A percentile compares a stretch with the other conserved stretches of the same genome.
Conservation (phyloP, 1,284 basidiomycete genomes). For the Malassezia psittaci region DNA sequence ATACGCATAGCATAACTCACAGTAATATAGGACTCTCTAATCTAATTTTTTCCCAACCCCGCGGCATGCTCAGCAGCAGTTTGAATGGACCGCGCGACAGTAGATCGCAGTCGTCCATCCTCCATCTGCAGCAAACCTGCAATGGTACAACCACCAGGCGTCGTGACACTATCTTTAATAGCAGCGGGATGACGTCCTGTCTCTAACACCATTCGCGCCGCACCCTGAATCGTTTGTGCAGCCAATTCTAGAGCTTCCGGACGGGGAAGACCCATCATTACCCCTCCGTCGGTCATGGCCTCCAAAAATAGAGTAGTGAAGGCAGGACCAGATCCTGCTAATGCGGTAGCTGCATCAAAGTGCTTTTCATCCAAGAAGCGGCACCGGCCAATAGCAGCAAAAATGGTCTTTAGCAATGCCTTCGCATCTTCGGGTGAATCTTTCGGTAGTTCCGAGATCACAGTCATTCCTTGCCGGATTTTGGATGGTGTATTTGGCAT, state of each 20-base stretch:
- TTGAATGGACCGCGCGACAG: constrained; percentile 90
- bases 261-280: constrained; percentile 98
- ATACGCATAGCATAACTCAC: no score
- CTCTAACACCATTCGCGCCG: constrained; percentile 88
- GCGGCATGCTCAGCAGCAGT: constrained; percentile 48
- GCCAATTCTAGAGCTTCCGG: constrained; percentile 88
- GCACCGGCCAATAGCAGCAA: constrained; percentile 38
- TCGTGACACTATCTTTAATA: constrained; percentile 94
- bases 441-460: constrained; percentile 22
- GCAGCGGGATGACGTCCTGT: constrained; percentile 82
- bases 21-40: not conserved
- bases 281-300: constrained; percentile 96
- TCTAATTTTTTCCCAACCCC: constrained; percentile 34
- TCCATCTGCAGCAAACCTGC: constrained; percentile 89
- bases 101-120: constrained; percentile 84
- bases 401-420: constrained; percentile 35
- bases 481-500: constrained; percentile 99
- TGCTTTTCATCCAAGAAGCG: constrained; percentile 51
- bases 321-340: constrained; percentile 90
- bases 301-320: constrained; percentile 95
- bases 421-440: constrained; percentile 23
- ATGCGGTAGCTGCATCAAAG: constrained; percentile 94
- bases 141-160: constrained; percentile 96
- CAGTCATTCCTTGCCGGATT: constrained; percentile 48
- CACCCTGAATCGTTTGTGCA: constrained; percentile 94